Base-by-base conservation (phyloP, 2,329 filamentous ascomycete genomes). In the Uncinocarpus reesii region DNA sequence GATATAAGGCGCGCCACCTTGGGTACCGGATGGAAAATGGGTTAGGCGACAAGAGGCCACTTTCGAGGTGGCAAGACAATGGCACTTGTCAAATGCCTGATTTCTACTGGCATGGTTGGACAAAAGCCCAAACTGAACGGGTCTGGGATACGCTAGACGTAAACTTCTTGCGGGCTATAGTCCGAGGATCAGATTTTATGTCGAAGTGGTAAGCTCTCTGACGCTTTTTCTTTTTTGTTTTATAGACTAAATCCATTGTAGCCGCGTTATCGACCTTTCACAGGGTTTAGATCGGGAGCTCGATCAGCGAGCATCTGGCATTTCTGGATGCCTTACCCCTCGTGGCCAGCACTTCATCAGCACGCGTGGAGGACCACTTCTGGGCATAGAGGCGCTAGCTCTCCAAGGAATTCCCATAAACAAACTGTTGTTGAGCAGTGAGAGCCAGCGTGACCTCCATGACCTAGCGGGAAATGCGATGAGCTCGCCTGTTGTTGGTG, bases 381-480 rank as follows among this genome's bases (percentile, higher is more conserved):
- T 73, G 8, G 80, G 83, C 0, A 69, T 74, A 4, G 83, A 89
- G 60, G 68, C 76, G 1, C 66, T 89, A 1, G 62, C 68, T 4
- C 62, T 88, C 4, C 85, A 89, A 55, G 85, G 84, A 1, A 68
- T 89, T 42, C 81, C 83, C 0, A 61, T 81, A 1, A 66, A 79
- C 47, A 72, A 74, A 42, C 67, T 89, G 8, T 67, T 79, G 0
- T 71, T 87, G n/a, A 80, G 76, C 0, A 73, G 74, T 7, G 80
- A 89, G 56, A 75, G 72, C 0, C 71, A 80, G 40, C 62, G 66
- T 1, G 69, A 88, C 15, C 67, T 86, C 2, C 78, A 81, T 53
- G 78, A 87, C 54, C 67, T 90, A 1, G 83, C 83, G 1, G 85
- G 85, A 0, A 90, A 92, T 60, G 85, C 85, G 0, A 90, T 90